phyloP scores from a whole-genome alignment of 345 rosid genomes.

The Orychophragmus violaceus region DNA sequence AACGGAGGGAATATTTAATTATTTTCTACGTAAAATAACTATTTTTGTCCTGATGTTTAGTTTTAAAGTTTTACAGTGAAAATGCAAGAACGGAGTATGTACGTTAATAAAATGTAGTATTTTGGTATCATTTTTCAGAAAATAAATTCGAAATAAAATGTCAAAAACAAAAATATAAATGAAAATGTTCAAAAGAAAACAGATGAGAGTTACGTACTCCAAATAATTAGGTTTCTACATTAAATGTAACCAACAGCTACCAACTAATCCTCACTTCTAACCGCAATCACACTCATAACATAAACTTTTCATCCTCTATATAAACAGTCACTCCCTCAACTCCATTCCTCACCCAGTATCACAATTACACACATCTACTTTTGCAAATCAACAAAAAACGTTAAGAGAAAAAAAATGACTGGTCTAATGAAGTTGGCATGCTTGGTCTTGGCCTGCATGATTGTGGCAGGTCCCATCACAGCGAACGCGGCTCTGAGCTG shows the following conservation, averaged over 20 bases:
- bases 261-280: not conserved
- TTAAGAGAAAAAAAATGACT: slow-evolving; percentile 12
- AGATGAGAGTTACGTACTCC: not conserved
- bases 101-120: not conserved
- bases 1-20: no score
- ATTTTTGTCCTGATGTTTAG: not conserved
- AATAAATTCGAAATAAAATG: not conserved
- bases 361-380: not conserved
- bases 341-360: slow-evolving; percentile 13
- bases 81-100: not conserved
- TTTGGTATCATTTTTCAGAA: not conserved
- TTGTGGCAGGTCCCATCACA: slow-evolving; percentile 19
- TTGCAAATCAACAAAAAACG: not conserved
- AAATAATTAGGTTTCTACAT: not conserved
- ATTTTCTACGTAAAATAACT: not conserved
- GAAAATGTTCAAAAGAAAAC: not conserved
- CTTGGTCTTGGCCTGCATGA: slow-evolving; percentile 27
- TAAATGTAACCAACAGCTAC: not conserved
- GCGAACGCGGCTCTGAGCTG: slow-evolving; percentile 34
- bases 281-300: not conserved
- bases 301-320: slow-evolving; percentile 9
- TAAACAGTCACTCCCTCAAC: slow-evolving; percentile 15
- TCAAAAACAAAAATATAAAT: no score
- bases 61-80: not conserved
- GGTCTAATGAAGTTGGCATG: slow-evolving; percentile 16